Evolutionary conservation across 225 moss, liverwort and hornwort species (phyloP), one percentile per base, ranked within the genome.

Genomic region (Asterella californica): DNA sequence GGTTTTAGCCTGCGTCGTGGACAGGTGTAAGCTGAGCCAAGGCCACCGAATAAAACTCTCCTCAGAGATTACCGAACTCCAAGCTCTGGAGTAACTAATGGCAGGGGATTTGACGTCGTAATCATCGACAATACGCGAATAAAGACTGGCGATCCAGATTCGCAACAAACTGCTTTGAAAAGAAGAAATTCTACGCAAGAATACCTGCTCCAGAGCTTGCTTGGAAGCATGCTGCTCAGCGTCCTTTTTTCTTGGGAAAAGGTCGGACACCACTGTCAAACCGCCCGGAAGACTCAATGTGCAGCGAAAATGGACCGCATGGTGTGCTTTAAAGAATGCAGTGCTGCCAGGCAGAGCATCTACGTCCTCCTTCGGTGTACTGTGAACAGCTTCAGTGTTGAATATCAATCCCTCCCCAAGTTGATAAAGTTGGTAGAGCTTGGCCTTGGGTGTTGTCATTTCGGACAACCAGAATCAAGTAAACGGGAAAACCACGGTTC

Each of bases 211-310:
- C 79, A 99, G 82, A 71, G 93, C 99, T 70, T 78, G 90, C 64
- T 90, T 90, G 76, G 99, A 93, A 46, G 99, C 99, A 62, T 92
- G 88, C 84, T 99, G 99, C 76, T 99, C 97, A 25, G 97, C 97
- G 84, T 99, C 97, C 82, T 93, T 99, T 83, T 99, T 99, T 57
- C 97, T 91, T 24, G 90, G 83, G 79, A 92, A 99, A 76, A 81
- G 82, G 71, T 89, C 93, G 62, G 97, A 99, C 61, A 89, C 83
- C 54, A 94, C 83, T 45, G 80, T 86, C 67, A 84, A 68, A 68
- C 94, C 94, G 84, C 91, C 94, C 45, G 97, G 97, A 66, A 99
- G 84, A 79, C 81, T 90, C 82, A 99, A 83, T 54, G 88, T 99
- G 76, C 97, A 92, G 22, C 87, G 84, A 69, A 85, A 88, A 34